phyloP scores from a whole-genome alignment of 257 asterid species.

The Galeopsis tetrahit region DNA sequence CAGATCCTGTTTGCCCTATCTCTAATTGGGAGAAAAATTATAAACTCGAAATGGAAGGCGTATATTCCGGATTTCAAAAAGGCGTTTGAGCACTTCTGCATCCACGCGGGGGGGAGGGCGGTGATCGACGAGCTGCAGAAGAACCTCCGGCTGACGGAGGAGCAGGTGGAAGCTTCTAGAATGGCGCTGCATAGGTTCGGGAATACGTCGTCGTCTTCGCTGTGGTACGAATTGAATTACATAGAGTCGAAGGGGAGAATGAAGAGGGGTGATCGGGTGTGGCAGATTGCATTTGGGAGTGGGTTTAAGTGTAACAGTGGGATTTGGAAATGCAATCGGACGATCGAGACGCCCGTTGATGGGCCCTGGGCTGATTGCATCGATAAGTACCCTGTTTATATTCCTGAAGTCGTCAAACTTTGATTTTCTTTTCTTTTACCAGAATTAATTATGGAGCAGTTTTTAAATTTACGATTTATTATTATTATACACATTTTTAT shows the following conservation, averaged over 20 bases:
- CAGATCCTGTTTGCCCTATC: conserved; percentile 50
- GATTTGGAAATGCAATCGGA: conserved; percentile 54
- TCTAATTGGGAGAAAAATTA: conserved; percentile 41
- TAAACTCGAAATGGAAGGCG: conserved; percentile 42
- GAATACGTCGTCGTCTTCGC: conserved; percentile 69
- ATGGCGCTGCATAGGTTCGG: conserved; percentile 70
- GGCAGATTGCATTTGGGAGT: conserved; percentile 70
- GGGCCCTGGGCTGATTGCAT: conserved; percentile 64
- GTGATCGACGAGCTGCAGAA: conserved; percentile 76
- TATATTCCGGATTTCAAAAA: conserved; percentile 61
- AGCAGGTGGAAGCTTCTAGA: conserved; percentile 76
- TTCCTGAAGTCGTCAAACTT: conserved; percentile 53
- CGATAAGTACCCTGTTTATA: conserved; percentile 53
- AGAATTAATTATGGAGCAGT: no score
- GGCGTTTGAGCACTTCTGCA: conserved; percentile 79
- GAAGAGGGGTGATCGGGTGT: conserved; percentile 66
- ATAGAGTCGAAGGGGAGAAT: conserved; percentile 74
- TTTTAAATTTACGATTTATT: no score
- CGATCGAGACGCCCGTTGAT: conserved; percentile 44
- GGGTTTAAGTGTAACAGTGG: conserved; percentile 68
- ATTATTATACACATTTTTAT: no score
- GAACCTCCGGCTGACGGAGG: conserved; percentile 48
- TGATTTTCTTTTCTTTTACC: neutral
- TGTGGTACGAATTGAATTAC: conserved; percentile 75
- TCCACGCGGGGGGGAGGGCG: conserved; percentile 79